Evolutionary conservation across 2,329 filamentous ascomycete species (phyloP), one percentile per base, ranked within the genome.

Genomic region (Aspergillus quadricinctus): DNA sequence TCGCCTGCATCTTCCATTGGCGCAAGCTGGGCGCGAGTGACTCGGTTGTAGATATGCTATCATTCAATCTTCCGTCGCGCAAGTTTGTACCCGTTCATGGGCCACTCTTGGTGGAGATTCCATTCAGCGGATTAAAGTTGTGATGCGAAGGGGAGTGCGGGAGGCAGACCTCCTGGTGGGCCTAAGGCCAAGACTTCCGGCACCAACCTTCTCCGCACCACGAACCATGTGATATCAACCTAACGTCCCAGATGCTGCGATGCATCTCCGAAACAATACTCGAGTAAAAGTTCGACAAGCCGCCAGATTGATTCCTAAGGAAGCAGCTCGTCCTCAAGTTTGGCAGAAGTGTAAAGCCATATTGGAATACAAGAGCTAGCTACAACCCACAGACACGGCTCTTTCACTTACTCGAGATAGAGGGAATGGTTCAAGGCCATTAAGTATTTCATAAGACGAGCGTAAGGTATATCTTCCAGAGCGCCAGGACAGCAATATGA

Each of bases 1-100:
- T 64, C 54, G 58, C 63, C 62, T 62, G 66, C 68, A 72, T 72
- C 59, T 64, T 73, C 71, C 72, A 74, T 73, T 72, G 69, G 62
- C 61, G 58, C 64, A 58, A 52, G 56, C 55, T 62, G 59, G 60
- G 53, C 62, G 54, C 57, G 49, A 59, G 54, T 59, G 60, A 56
- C 57, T 57, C 56, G 55, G 53, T 57, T 55, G 53, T 59, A 61
- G 66, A 64, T 60, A 62, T 54, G 54, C 55, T 54, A 55, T 53
- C 53, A 62, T 67, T 57, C 50, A 67, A 50, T 61, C 40, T 8
- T 54, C 54, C 46, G 53, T 29, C 54, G 58, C 61, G 37, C 48
- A 54, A 50, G 27, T 19, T 28, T 54, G 27, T 29, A 51, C 41
- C 49, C 50, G 37, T 48, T 46, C n/a, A 43, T 41, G 48, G 37